Conservation (phyloP, 768 basidiomycete species). For the Russula ochroleuca region DNA sequence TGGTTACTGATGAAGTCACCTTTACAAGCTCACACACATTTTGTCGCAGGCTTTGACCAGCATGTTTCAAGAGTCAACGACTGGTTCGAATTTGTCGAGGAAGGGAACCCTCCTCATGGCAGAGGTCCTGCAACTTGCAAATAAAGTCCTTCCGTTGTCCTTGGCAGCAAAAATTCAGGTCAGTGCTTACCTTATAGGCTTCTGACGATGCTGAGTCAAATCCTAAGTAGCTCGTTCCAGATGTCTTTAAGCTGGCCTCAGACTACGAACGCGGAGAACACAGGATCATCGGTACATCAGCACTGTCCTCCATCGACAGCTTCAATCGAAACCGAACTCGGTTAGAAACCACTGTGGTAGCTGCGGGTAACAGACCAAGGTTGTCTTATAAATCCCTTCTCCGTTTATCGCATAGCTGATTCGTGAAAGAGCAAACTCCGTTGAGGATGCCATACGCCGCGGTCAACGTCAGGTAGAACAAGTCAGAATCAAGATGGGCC, state of each 20-base stretch:
- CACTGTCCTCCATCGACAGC: constrained; percentile 85
- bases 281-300: constrained; percentile 77
- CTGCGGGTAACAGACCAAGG: constrained; percentile 61
- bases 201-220: neutral
- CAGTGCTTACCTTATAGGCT: constrained; percentile 12
- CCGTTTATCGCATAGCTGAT: neutral
- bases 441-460: constrained; percentile 81
- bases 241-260: constrained; percentile 79
- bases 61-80: constrained; percentile 78
- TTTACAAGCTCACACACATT: neutral
- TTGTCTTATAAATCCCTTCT: constrained; percentile 29
- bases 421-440: constrained; percentile 61
- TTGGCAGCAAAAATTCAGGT: constrained; percentile 86
- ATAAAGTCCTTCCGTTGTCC: constrained; percentile 75
- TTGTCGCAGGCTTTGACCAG: constrained; percentile 70
- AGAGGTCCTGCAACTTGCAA: constrained; percentile 84
- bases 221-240: constrained; percentile 63
- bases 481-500: constrained; percentile 79
- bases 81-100: constrained; percentile 67
- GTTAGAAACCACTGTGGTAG: constrained; percentile 43
- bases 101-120: constrained; percentile 91
- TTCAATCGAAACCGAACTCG: constrained; percentile 85
- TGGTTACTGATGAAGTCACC: constrained; percentile 30
- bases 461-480: constrained; percentile 91
- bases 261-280: constrained; percentile 74